phyloP scores from a whole-genome alignment of 176 grass and related monocot genomes.

The Canna indica region DNA sequence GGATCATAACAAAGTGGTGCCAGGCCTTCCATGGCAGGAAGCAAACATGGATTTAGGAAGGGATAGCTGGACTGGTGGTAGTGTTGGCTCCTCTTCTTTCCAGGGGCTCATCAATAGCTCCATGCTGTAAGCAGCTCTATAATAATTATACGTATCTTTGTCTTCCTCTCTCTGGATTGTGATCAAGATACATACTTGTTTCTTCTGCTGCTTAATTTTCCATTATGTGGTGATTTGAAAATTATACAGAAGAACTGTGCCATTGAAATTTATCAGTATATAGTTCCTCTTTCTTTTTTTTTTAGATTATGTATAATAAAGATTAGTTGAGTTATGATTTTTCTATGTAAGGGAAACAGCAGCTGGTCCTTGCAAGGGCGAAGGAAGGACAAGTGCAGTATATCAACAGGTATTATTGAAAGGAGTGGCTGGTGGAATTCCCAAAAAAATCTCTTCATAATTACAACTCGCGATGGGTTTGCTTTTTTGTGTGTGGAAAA shows the following conservation, averaged over 20 bases:
- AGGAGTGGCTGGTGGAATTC: neutral
- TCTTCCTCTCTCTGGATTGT: neutral
- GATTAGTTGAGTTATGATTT: neutral
- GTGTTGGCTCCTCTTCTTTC: neutral
- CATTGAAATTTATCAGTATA: too few species aligned
- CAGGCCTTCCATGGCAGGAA: neutral
- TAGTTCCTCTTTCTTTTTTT: too few species aligned
- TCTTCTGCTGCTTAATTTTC: neutral
- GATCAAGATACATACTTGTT: too few species aligned
- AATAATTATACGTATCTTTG: neutral
- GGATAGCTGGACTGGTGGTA: neutral
- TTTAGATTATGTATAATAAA: neutral
- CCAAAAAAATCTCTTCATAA: neutral
- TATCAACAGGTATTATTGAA: neutral
- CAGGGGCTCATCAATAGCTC: conserved; percentile 1
- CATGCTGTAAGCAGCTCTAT: neutral
- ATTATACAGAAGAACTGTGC: neutral
- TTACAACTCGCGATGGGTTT: neutral
- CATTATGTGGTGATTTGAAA: neutral
- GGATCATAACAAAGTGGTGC: neutral
- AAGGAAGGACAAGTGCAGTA: neutral
- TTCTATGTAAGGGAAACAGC: neutral
- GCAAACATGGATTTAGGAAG: neutral
- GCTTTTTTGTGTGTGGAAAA: neutral
- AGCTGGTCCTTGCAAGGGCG: neutral